phyloP scores from a whole-genome alignment of 2,329 filamentous ascomycete species.

The Fusarium fracticaudum region DNA sequence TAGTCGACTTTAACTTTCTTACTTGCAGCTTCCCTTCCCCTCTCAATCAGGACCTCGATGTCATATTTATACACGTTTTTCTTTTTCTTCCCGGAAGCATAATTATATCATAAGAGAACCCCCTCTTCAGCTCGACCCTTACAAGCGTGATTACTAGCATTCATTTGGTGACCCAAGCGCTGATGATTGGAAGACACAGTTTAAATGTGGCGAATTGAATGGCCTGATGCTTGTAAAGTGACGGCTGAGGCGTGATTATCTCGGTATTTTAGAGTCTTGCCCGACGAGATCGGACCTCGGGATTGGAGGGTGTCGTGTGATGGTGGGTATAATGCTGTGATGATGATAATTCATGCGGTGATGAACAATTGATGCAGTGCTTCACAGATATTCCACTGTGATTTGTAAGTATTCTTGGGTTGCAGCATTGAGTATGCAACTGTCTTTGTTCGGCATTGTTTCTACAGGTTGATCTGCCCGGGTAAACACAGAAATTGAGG shows the following conservation, averaged over 20 bases:
- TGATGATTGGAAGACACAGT: not conserved
- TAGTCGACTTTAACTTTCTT: not conserved
- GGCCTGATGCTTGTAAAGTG: conserved; percentile 7
- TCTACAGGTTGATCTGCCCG: not conserved
- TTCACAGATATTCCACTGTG: not conserved
- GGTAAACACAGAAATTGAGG: not conserved
- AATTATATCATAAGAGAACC: conserved; percentile 2
- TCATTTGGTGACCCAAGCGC: not conserved
- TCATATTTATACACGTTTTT: conserved; percentile 10
- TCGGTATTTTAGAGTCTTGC: conserved; percentile 18
- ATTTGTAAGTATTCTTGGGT: not conserved
- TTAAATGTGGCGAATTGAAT: conserved; percentile 21
- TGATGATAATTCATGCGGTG: not conserved
- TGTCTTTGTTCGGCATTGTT: not conserved
- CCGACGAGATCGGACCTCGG: conserved; percentile 6
- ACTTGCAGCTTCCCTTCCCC: conserved; percentile 2
- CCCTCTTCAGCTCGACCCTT: conserved; percentile 8
- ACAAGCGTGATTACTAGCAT: not conserved
- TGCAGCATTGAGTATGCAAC: not conserved
- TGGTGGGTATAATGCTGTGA: not conserved
- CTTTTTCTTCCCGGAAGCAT: not conserved
- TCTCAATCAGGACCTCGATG: not conserved
- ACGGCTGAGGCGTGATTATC: conserved; percentile 11
- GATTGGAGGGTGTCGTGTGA: conserved; percentile 3
- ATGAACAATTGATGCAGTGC: not conserved